Evolutionary conservation across 441 rosid genomes (phyloP), one percentile per base, ranked within the genome.

Genomic region (Kokia cookei): DNA sequence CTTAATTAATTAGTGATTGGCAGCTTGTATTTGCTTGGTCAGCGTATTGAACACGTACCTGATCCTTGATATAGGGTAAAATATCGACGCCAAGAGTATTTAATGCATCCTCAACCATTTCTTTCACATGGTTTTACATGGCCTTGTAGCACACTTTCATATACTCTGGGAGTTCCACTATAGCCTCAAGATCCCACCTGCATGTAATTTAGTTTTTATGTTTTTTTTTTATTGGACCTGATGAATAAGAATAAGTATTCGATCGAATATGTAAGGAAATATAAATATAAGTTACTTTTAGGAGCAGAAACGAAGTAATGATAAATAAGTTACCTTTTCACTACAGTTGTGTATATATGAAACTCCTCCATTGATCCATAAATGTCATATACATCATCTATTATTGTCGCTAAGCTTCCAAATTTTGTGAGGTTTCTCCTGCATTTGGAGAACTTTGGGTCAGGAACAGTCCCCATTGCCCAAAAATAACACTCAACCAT

Each of bases 31-130:
- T 29, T 29, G 3, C 35, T 29, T 29, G 35, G 35, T 29, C 4
- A 29, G 13, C 2, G 4, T 61, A 15, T 61, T 37, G 17, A 2
- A n/a, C 1, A n/a, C 9, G 15, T 24, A 50, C 72, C 61, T 69
- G 60, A 27, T 69, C 72, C 45, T 51, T 69, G 26, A 69, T n/a
- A 54, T 29, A 69, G 40, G 72, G 72, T 35, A 69, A 35, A 14
- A 51, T 27, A 51, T 51, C 22, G 2, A 29, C 5, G 29, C 62
- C 62, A 70, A 12, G 8, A 70, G 24, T 29, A 6, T 54, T 19
- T 4, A 3, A 51, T 15, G 63, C 50, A 70, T 70, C 45, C 15
- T 22, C 17, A 1, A 53, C 65, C 62, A 57, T 54, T 71, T 71
- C 63, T 11, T 55, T 57, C 13, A 55, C 53, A 71, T 71, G 62